Conservation (phyloP, 306 rosid species). For the Fagus sylvatica region DNA sequence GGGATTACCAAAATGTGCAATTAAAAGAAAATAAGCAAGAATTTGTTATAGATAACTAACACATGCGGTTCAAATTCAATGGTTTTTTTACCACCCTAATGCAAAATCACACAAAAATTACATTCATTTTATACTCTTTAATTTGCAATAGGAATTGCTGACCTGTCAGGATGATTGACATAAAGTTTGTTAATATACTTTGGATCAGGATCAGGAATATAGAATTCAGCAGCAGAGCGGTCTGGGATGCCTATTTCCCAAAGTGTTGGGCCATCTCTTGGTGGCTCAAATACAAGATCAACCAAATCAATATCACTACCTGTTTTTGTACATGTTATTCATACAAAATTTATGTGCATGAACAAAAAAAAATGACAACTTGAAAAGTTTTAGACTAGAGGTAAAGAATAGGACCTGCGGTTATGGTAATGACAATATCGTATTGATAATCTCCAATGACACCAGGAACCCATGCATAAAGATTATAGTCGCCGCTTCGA, state of each 20-base stretch:
- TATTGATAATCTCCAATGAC: constrained; percentile 70
- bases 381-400: not conserved
- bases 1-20: too few relatives aligned
- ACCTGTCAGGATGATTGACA: constrained; percentile 84
- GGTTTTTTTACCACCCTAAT: too few relatives aligned
- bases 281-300: constrained; percentile 64
- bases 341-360: constrained; percentile 4
- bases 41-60: too few relatives aligned
- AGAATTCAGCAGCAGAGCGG: constrained; percentile 83
- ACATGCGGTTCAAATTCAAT: too few relatives aligned
- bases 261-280: constrained; percentile 79
- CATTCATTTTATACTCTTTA: too few relatives aligned
- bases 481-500: constrained; percentile 51
- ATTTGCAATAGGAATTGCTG: not conserved
- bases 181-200: constrained; percentile 71
- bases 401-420: constrained; percentile 45
- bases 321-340: constrained; percentile 30
- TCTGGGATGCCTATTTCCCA: constrained; percentile 98
- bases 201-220: constrained; percentile 78
- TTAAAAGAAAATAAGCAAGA: too few relatives aligned
- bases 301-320: constrained; percentile 60
- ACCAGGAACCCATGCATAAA: constrained; percentile 81
- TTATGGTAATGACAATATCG: constrained; percentile 48
- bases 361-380: not conserved
- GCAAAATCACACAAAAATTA: too few relatives aligned